A percentile compares a stretch with the other conserved stretches of the same genome.
Conservation (phyloP, 306 rosid species). For the Hippophae gyantsensis region DNA sequence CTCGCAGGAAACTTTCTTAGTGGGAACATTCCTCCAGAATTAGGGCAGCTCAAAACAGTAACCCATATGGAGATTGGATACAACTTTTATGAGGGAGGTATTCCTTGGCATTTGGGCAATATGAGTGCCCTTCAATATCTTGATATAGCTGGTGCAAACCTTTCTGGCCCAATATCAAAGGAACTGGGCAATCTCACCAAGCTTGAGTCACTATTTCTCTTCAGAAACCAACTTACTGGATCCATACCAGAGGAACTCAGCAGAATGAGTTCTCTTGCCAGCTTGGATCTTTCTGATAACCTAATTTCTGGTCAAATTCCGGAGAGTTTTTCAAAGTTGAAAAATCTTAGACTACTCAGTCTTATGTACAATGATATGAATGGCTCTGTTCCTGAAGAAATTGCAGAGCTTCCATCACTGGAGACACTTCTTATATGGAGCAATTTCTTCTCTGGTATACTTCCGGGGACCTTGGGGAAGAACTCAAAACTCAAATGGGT, state of each 20-base stretch:
- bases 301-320: conserved; percentile 72
- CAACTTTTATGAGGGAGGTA: conserved; percentile 48
- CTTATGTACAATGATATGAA: conserved; percentile 78
- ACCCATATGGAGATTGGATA: conserved; percentile 93
- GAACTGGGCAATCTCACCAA: conserved; percentile 62
- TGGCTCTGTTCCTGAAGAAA: conserved; percentile 57
- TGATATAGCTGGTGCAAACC: conserved; percentile 78
- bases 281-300: conserved; percentile 85
- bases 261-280: conserved; percentile 32
- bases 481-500: conserved; percentile 73
- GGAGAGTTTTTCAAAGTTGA: conserved; percentile 53
- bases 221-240: conserved; percentile 67
- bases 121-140: conserved; percentile 77
- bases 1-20: conserved; percentile 74
- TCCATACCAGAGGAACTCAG: conserved; percentile 57
- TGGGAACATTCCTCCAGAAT: conserved; percentile 61
- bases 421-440: conserved; percentile 83
- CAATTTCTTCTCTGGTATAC: conserved; percentile 61
- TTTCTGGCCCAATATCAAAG: conserved; percentile 63
- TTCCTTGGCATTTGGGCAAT: conserved; percentile 67
- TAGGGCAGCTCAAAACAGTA: conserved; percentile 75
- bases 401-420: conserved; percentile 70
- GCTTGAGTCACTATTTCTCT: conserved; percentile 67
- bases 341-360: conserved; percentile 61
- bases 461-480: conserved; percentile 63